A percentile compares a stretch with the other conserved stretches of the same genome.
phyloP scores from a whole-genome alignment of 768 basidiomycete genomes.

The Lactarius sanguifluus region DNA sequence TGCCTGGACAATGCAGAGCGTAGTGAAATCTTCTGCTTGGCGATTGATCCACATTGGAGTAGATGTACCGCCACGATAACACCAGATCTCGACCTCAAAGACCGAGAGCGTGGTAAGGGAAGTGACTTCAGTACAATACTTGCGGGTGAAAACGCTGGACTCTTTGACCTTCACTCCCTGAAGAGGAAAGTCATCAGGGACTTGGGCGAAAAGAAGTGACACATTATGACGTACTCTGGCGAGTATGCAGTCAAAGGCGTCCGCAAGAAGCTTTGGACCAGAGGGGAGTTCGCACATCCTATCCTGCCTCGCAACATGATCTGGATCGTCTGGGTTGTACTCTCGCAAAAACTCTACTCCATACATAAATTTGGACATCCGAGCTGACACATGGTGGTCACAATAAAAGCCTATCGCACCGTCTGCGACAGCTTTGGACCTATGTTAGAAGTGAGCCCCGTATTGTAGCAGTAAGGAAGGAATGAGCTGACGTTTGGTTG shows the following conservation, averaged over 20 bases:
- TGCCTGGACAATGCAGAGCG: constrained; percentile 74
- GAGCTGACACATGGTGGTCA: constrained; percentile 79
- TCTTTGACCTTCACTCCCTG: constrained; percentile 77
- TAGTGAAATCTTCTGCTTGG: constrained; percentile 66
- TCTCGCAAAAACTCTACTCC: constrained; percentile 78
- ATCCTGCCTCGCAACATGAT: constrained; percentile 62
- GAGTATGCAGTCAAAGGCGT: constrained; percentile 81
- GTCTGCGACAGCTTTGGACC: constrained; percentile 83
- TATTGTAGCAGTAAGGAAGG: background rate
- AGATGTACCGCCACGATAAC: constrained; percentile 70
- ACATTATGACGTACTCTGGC: constrained; percentile 50
- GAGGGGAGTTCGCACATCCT: constrained; percentile 73
- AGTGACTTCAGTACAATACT: constrained; percentile 81
- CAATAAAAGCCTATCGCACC: constrained; percentile 84
- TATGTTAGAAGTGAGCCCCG: constrained; percentile 34
- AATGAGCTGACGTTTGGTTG: constrained; percentile 63
- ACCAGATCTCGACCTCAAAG: constrained; percentile 85
- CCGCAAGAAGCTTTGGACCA: constrained; percentile 73
- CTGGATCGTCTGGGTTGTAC: constrained; percentile 60
- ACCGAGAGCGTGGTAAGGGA: constrained; percentile 72
- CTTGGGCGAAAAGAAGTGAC: constrained; percentile 17
- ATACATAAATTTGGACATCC: constrained; percentile 78
- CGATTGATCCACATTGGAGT: constrained; percentile 76
- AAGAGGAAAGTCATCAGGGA: constrained; percentile 2
- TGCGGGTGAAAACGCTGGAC: constrained; percentile 76